A percentile compares a stretch with the other conserved stretches of the same genome.
Evolutionary conservation across 495 filamentous ascomycete species (phyloP).

Genomic region (Penicillium egyptiacum): DNA sequence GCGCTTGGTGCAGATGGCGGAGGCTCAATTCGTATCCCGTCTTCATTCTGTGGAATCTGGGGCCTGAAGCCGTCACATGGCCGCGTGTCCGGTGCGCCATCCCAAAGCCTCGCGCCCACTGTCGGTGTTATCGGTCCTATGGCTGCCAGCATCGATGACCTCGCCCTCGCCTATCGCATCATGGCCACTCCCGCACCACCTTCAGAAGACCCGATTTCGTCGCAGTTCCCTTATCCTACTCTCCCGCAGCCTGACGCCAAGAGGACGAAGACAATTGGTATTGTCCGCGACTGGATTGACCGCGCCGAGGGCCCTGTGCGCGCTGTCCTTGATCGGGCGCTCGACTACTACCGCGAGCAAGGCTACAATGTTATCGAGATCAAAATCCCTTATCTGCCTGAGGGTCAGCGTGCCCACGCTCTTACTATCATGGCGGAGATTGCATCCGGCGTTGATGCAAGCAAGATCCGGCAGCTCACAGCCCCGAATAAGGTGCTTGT

Average conservation of each 20-base stretch:
- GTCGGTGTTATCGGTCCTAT: constrained; percentile 75
- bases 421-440: constrained; percentile 77
- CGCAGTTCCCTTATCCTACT: constrained; percentile 51
- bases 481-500: constrained; percentile 74
- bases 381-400: constrained; percentile 68
- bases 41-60: constrained; percentile 81
- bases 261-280: constrained; percentile 59
- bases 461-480: constrained; percentile 54
- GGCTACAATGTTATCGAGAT: constrained; percentile 74
- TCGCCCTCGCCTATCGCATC: constrained; percentile 77
- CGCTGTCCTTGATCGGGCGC: constrained; percentile 54
- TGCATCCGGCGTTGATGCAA: constrained; percentile 40
- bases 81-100: constrained; percentile 65
- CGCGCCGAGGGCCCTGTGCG: constrained; percentile 64
- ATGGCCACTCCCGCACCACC: constrained; percentile 70
- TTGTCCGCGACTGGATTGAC: constrained; percentile 75
- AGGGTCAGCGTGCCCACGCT: constrained; percentile 75
- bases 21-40: constrained; percentile 79
- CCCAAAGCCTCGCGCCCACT: constrained; percentile 58
- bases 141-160: constrained; percentile 72
- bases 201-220: constrained; percentile 44
- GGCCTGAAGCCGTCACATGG: constrained; percentile 84
- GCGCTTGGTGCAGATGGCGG: constrained; percentile 84
- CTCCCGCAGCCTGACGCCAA: constrained; percentile 19
- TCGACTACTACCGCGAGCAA: constrained; percentile 60